A percentile compares a stretch with the other conserved stretches of the same genome.
These are phyloP conservation scores for Trypanosoma theileri DNA, from an alignment of 208 protist species.

Conservation along the genomic window DNA sequence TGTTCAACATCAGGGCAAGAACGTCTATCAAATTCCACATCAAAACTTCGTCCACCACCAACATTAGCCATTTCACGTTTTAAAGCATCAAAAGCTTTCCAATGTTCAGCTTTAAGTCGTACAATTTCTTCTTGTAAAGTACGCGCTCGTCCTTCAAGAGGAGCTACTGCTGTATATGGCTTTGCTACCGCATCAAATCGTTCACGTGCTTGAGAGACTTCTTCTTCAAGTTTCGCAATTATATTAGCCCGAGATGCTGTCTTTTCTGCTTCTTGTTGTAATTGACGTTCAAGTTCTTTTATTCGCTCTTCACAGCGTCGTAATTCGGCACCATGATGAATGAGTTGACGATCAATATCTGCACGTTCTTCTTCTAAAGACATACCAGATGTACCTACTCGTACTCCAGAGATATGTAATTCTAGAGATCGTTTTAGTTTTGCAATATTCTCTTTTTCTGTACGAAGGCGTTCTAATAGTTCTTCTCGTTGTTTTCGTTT, in stretches of 20 bases:
- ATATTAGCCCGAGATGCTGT: conserved; percentile 38
- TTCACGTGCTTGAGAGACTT: conserved; percentile 31
- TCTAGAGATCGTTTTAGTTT: conserved; percentile 73
- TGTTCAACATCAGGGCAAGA: conserved; percentile 41
- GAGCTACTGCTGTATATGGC: conserved; percentile 13
- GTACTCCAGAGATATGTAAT: conserved; percentile 76
- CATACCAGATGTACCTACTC: conserved; percentile 70
- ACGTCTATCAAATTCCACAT: conserved; percentile 70
- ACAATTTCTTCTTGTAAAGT: conserved; percentile 43
- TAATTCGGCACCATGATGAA: conserved; percentile 46
- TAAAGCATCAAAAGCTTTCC: conserved; percentile 59
- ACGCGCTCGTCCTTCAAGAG: conserved; percentile 27
- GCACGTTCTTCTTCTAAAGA: conserved; percentile 78
- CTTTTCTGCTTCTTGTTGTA: conserved; percentile 40
- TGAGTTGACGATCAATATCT: conserved; percentile 61
- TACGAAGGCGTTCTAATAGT: conserved; percentile 54
- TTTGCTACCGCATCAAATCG: conserved; percentile 37
- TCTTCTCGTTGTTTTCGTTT: conserved; percentile 32
- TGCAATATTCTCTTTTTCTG: conserved; percentile 44
- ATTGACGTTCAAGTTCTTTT: conserved; percentile 47
- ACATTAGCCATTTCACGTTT: conserved; percentile 49
- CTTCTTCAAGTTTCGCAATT: conserved; percentile 34
- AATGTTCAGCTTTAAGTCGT: conserved; percentile 50
- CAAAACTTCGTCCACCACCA: conserved; percentile 44
- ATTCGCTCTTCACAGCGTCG: conserved; percentile 49